A percentile compares a stretch with the other conserved stretches of the same genome.
Conservation (phyloP, 2,329 filamentous ascomycete genomes). For the Zalaria obscura region DNA sequence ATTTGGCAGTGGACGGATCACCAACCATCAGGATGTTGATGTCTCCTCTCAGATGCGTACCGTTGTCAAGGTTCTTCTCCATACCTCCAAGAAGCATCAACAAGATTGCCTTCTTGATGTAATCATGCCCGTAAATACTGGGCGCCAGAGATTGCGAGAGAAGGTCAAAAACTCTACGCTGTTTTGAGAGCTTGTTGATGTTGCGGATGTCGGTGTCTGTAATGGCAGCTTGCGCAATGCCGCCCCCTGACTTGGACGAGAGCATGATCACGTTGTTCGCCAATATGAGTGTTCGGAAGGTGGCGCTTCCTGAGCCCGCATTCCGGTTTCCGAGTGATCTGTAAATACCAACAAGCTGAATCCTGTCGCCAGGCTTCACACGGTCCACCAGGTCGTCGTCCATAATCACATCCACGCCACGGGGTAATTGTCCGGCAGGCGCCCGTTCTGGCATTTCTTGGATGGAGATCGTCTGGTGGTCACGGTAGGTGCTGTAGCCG, state of each 20-base stretch:
- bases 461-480: conserved; percentile 95
- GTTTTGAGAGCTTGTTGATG: conserved; percentile 95
- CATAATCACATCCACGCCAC: conserved; percentile 89
- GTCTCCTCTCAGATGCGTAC: conserved; percentile 92
- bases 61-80: conserved; percentile 98
- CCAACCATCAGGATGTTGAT: conserved; percentile 99
- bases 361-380: conserved; percentile 88
- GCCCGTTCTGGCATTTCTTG: conserved; percentile 98
- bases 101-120: conserved; percentile 95
- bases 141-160: conserved; percentile 89
- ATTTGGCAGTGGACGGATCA: conserved; percentile 96
- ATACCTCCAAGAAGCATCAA: conserved; percentile 90
- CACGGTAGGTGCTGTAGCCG: conserved; percentile 86
- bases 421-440: conserved; percentile 84
- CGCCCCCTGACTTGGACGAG: conserved; percentile 90
- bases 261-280: conserved; percentile 92
- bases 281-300: conserved; percentile 86
- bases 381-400: conserved; percentile 93
- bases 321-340: conserved; percentile 90
- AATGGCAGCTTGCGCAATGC: conserved; percentile 79
- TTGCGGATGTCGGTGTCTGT: conserved; percentile 96
- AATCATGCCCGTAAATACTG: conserved; percentile 91
- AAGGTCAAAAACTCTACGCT: conserved; percentile 82
- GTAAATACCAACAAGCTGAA: conserved; percentile 94
- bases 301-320: conserved; percentile 73